Percentiles rank a stretch among this genome's conserved stretches.
Evolutionary conservation across 768 basidiomycete genomes (phyloP).

Genomic region (Crepidotus variabilis): DNA sequence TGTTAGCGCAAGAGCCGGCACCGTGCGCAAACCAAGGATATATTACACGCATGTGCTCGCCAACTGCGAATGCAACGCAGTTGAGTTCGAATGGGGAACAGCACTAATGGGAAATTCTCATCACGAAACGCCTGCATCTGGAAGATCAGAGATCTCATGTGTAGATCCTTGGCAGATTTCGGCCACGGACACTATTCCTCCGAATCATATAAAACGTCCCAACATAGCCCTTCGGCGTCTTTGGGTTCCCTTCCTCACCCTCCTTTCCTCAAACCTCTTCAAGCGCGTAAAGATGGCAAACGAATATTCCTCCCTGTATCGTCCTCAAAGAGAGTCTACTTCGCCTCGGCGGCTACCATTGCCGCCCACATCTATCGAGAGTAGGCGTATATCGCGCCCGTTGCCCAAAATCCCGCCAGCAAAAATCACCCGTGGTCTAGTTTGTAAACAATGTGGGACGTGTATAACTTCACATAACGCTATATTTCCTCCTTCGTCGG

Average conservation of each 20-base stretch:
- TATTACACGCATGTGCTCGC: too few species aligned
- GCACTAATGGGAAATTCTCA: too few species aligned
- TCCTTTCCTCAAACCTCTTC: neutral
- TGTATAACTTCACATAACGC: constrained; percentile 42
- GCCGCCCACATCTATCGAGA: constrained; percentile 15
- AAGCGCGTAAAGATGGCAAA: neutral
- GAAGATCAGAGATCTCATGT: too few species aligned
- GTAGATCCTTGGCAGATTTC: neutral
- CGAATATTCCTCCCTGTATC: neutral
- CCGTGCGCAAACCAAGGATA: too few species aligned
- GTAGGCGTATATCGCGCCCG: constrained; percentile 35
- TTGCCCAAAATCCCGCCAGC: constrained; percentile 46
- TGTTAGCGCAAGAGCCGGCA: too few species aligned
- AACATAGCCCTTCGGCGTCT: neutral
- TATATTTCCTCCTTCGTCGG: constrained; percentile 36
- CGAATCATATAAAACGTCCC: neutral
- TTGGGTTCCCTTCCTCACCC: neutral
- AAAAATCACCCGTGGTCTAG: constrained; percentile 39
- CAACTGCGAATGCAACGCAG: too few species aligned
- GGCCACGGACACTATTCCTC: neutral
- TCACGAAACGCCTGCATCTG: too few species aligned
- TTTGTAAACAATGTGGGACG: constrained; percentile 43
- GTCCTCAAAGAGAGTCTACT: neutral
- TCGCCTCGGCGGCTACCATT: constrained; percentile 5
- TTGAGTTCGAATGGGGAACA: too few species aligned